Percentiles rank a stretch among this genome's conserved stretches.
Conservation (phyloP, 768 basidiomycete species). For the Porphyrellus cyaneotinctus region DNA sequence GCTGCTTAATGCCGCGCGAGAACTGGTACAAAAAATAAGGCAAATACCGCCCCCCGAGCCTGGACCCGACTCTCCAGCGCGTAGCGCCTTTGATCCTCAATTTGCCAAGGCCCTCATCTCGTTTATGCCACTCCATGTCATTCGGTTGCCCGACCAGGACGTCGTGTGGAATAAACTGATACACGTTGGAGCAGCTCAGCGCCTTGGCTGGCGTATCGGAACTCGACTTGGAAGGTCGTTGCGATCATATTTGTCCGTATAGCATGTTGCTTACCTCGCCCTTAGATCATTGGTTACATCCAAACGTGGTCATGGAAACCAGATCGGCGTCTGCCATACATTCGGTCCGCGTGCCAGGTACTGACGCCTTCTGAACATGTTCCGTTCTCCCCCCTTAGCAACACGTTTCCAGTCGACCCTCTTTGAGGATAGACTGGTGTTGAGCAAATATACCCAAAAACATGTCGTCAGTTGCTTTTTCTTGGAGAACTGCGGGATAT, state of each 20-base stretch:
- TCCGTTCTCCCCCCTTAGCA: background rate
- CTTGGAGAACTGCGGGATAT: slow-evolving; percentile 54
- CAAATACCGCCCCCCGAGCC: slow-evolving; percentile 36
- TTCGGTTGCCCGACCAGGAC: slow-evolving; percentile 46
- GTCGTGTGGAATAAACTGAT: slow-evolving; percentile 51
- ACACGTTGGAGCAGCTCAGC: slow-evolving; percentile 53
- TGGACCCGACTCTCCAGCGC: slow-evolving; percentile 43
- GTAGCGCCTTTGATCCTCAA: slow-evolving; percentile 59
- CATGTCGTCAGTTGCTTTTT: slow-evolving; percentile 67
- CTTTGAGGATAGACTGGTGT: slow-evolving; percentile 50
- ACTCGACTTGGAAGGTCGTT: slow-evolving; percentile 62
- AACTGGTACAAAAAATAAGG: slow-evolving; percentile 12
- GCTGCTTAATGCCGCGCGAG: slow-evolving; percentile 19
- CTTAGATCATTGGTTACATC: slow-evolving; percentile 48
- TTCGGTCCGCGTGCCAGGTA: slow-evolving; percentile 65
- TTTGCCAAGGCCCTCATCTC: slow-evolving; percentile 65
- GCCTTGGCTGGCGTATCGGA: slow-evolving; percentile 41
- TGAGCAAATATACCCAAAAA: slow-evolving; percentile 45
- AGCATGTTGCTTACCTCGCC: background rate
- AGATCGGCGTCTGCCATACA: slow-evolving; percentile 46
- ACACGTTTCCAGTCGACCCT: slow-evolving; percentile 46
- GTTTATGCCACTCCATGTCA: slow-evolving; percentile 62
- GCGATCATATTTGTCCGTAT: background rate
- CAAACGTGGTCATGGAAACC: slow-evolving; percentile 44
- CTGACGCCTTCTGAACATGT: slow-evolving; percentile 7